Base-by-base conservation (phyloP, 2,329 filamentous ascomycete species). In the Esteya vermicola region DNA sequence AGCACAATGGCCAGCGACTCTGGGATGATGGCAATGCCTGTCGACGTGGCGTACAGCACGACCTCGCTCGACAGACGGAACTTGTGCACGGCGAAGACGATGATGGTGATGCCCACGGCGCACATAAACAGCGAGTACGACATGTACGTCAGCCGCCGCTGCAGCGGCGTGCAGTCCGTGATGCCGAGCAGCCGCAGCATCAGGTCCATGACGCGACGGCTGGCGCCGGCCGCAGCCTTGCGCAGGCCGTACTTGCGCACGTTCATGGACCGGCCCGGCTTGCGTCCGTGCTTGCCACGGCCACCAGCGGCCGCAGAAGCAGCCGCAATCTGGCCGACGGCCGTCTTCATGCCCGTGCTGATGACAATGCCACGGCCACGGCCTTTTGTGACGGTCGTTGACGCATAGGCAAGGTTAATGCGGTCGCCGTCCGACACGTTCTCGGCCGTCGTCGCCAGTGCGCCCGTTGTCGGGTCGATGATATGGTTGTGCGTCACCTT, bases 101-200 rank as follows among this genome's bases (percentile, higher is more conserved):
- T 69, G 43, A 78, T 54, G 37, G 69, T 72, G 26, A 78, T 63
- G 3, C 77, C 50, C 40, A 78, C 62, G 33, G 75, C 86, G 38
- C 85, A 71, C 35, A 68, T 76, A 52, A 93, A 93, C 3, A 93
- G 72, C 4, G 85, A 55, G 33, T 91, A 76, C 22, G 86, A 85
- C 52, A 94, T 79, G 58, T 88, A 85, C 61, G 81, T 85, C 38
- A 94, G 68, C 53, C 84, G 89, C 48, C 81, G 78, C 61, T 93
- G 85, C 34, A 94, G 65, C 1, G 86, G 86, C 2, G 86, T 93
- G 37, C 85, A 85, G 40, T 82, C 70, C 3, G 54, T 53, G 37
- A 79, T 57, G 41, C 75, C 79, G 33, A 83, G 67, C 44, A 82
- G 57, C 43, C 56, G 56, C 43, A 50, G 52, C 1, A 56, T 19